phyloP scores from a whole-genome alignment of 768 basidiomycete genomes.

The Solioccasus polychromus region DNA sequence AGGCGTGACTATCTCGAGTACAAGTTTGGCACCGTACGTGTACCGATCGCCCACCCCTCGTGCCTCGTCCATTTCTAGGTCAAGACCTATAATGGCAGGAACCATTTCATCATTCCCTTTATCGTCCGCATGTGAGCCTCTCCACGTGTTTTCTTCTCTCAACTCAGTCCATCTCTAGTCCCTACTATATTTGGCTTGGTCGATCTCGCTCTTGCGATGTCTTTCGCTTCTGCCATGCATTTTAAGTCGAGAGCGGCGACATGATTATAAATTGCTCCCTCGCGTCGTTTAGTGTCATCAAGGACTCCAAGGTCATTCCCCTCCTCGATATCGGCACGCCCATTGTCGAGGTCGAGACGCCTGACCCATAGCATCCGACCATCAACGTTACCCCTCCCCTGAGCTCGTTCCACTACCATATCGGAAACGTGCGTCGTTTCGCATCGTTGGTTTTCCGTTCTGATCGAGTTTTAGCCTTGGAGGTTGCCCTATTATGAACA shows the following conservation, averaged over 20 bases:
- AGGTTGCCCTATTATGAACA: too few species aligned
- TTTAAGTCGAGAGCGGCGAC: constrained; percentile 64
- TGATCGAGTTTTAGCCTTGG: too few species aligned
- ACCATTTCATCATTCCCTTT: constrained; percentile 64
- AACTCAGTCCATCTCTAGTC: too few species aligned
- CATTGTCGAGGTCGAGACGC: constrained; percentile 21
- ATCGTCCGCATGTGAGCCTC: constrained; percentile 57
- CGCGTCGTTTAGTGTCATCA: constrained; percentile 29
- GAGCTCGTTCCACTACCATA: constrained; percentile 69
- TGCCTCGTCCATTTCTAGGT: too few species aligned
- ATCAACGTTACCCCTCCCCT: too few species aligned
- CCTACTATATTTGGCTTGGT: constrained; percentile 77
- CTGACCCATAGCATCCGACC: constrained; percentile 27
- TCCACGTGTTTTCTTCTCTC: too few species aligned
- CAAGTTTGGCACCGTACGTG: too few species aligned
- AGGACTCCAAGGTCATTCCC: too few species aligned
- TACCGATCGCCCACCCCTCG: too few species aligned
- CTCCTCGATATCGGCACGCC: too few species aligned
- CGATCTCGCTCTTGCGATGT: constrained; percentile 62
- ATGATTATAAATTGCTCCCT: constrained; percentile 50
- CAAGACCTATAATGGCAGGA: constrained; percentile 71
- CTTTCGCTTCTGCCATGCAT: constrained; percentile 52
- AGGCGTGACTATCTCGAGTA: too few species aligned
- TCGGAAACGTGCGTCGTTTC: constrained; percentile 49
- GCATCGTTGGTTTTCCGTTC: too few species aligned